phyloP scores from a whole-genome alignment of 306 rosid genomes.

The Echinosophora koreensis region DNA sequence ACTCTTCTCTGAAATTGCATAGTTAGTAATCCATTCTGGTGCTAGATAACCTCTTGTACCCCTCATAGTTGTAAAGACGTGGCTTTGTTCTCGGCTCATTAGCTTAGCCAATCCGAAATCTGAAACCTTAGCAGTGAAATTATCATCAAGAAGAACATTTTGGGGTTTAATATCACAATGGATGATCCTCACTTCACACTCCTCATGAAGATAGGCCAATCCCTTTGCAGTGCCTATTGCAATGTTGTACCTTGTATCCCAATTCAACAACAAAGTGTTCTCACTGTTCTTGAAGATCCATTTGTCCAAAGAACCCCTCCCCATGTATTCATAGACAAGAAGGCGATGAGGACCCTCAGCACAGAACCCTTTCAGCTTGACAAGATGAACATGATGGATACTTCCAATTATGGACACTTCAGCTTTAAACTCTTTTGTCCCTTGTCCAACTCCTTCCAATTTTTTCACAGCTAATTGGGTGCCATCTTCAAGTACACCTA shows the following conservation, averaged over 20 bases:
- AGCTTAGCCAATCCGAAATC: conserved; percentile 93
- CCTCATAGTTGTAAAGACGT: conserved; percentile 85
- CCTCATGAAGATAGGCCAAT: conserved; percentile 90
- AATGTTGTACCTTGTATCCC: conserved; percentile 83
- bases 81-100: conserved; percentile 87
- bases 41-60: conserved; percentile 96
- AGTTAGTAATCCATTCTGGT: conserved; percentile 94
- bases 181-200: conserved; percentile 84
- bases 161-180: conserved; percentile 93
- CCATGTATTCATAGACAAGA: conserved; percentile 81
- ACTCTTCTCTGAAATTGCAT: conserved; percentile 95
- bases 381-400: conserved; percentile 87
- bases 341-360: conserved; percentile 74
- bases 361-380: conserved; percentile 69
- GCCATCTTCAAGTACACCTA: conserved; percentile 81
- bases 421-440: conserved; percentile 86
- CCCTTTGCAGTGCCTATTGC: conserved; percentile 95
- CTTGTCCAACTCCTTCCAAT: conserved; percentile 90
- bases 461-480: conserved; percentile 89
- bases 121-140: conserved; percentile 78
- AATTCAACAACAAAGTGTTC: conserved; percentile 62
- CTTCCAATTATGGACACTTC: conserved; percentile 94
- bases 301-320: conserved; percentile 77
- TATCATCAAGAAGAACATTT: conserved; percentile 86
- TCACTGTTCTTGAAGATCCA: conserved; percentile 77